Percentiles rank a stretch among this genome's conserved stretches.
These are phyloP conservation scores for Chaetomiaceae sp. DNA, from an alignment of 2,329 filamentous ascomycete genomes.

Conservation along the genomic window DNA sequence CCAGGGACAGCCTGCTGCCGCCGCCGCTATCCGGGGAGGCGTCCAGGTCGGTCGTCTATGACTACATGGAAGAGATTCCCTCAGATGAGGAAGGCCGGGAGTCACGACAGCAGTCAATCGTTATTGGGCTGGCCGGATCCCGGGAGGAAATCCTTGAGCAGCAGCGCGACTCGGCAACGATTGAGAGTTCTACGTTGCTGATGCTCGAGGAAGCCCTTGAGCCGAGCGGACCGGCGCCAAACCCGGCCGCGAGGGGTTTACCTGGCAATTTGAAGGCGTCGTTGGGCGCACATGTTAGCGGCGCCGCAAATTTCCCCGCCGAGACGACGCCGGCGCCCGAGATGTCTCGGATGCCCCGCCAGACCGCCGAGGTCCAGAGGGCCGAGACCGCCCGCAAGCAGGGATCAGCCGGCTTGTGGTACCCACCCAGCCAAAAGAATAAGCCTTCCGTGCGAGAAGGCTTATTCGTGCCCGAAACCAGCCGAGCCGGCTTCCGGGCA, in stretches of 20 bases:
- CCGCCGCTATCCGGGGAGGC: too few relatives aligned
- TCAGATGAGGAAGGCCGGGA: constrained; percentile 29
- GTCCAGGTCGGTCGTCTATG: constrained; percentile 29
- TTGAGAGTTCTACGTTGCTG: constrained; percentile 29
- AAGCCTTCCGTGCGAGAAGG: background rate
- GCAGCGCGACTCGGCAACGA: constrained; percentile 11
- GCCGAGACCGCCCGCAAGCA: constrained; percentile 13
- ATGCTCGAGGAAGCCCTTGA: constrained; percentile 18
- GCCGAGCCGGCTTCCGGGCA: constrained; percentile 27
- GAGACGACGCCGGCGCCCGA: background rate
- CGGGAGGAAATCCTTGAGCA: constrained; percentile 21
- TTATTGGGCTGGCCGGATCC: constrained; percentile 31
- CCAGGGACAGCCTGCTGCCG: constrained; percentile 47
- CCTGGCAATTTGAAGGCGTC: constrained; percentile 20
- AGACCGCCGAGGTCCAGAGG: constrained; percentile 11
- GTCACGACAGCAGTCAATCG: constrained; percentile 29
- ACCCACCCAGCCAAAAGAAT: constrained; percentile 2
- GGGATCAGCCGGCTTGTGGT: constrained; percentile 23
- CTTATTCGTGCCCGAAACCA: constrained; percentile 3
- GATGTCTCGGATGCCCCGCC: constrained; percentile 15
- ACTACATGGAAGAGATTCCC: constrained; percentile 32
- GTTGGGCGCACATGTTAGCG: constrained; percentile 3
- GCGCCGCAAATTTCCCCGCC: background rate
- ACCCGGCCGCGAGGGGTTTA: constrained; percentile 13
- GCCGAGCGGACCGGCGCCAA: constrained; percentile 2